A percentile compares a stretch with the other conserved stretches of the same genome.
phyloP scores from a whole-genome alignment of 2,329 filamentous ascomycete genomes.

The Hypoxylon sp. region DNA sequence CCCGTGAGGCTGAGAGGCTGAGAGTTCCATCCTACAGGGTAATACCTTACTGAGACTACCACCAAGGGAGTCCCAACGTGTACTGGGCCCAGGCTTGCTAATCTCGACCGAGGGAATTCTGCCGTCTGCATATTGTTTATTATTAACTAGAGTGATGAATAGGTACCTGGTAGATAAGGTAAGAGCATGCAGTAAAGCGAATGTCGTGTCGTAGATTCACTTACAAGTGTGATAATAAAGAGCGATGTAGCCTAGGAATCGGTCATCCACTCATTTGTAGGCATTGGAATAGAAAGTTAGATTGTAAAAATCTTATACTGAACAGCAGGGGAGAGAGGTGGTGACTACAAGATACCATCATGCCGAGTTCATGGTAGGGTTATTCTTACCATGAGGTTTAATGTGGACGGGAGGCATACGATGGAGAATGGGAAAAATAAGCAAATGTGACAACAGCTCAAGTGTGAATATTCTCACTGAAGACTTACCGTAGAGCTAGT shows the following conservation, averaged over 20 bases:
- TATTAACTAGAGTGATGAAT: not conserved
- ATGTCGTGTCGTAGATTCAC: not conserved
- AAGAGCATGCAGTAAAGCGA: not conserved
- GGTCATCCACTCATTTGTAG: not conserved
- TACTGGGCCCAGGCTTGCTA: not conserved
- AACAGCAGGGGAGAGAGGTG: not conserved
- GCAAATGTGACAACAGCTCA: not conserved
- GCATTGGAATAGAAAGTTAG: too few species aligned
- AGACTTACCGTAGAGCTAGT: not conserved
- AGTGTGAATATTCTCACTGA: not conserved
- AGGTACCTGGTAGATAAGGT: too few species aligned
- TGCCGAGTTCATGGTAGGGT: not conserved
- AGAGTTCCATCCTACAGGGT: conserved; percentile 17
- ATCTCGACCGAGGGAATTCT: not conserved
- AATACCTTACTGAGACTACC: conserved; percentile 8
- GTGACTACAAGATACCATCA: not conserved
- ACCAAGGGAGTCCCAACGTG: not conserved
- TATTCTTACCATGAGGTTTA: not conserved
- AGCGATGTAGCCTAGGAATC: not conserved
- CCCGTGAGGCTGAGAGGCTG: conserved; percentile 42
- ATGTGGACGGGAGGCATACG: not conserved
- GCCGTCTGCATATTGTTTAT: not conserved
- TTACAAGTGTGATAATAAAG: not conserved
- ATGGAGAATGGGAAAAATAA: not conserved
- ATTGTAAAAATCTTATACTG: not conserved